These are phyloP conservation scores for Sphaerulina musiva DNA, from an alignment of 2,329 filamentous ascomycete species.

Conservation along the genomic window DNA sequence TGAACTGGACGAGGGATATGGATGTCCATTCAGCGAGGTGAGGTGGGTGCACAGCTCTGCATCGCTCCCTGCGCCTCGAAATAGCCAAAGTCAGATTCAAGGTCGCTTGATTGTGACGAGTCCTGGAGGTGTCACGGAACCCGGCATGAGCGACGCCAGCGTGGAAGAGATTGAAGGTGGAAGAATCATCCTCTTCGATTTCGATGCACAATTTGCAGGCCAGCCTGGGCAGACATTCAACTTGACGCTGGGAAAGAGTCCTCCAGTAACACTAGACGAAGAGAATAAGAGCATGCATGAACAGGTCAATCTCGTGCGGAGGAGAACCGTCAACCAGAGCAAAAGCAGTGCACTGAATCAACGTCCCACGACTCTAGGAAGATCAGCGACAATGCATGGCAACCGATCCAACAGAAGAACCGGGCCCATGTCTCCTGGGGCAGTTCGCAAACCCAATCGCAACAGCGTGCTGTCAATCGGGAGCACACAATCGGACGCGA, in stretches of 20 bases:
- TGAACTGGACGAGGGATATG: constrained; percentile 35
- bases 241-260: constrained; percentile 32
- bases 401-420: constrained; percentile 13
- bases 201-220: constrained; percentile 27
- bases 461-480: constrained; percentile 25
- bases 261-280: constrained; percentile 32
- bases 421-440: constrained; percentile 14
- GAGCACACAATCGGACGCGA: constrained; percentile 27
- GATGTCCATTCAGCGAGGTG: constrained; percentile 34
- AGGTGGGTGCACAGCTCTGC: constrained; percentile 33
- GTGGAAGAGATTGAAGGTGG: constrained; percentile 35
- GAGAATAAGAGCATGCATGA: constrained; percentile 31
- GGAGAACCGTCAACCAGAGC: constrained; percentile 34
- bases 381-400: constrained; percentile 32
- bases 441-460: constrained; percentile 12
- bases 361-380: constrained; percentile 29
- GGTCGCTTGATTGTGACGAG: constrained; percentile 34
- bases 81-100: constrained; percentile 26
- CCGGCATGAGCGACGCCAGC: constrained; percentile 27
- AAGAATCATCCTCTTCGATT: constrained; percentile 33
- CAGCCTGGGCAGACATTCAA: constrained; percentile 35
- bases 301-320: constrained; percentile 32
- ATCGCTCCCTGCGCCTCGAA: constrained; percentile 25
- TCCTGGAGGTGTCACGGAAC: constrained; percentile 32
- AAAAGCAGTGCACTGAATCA: constrained; percentile 29